Evolutionary conservation across 2,329 filamentous ascomycete genomes (phyloP), one percentile per base, ranked within the genome.

Genomic region (Aspergillus sp.): DNA sequence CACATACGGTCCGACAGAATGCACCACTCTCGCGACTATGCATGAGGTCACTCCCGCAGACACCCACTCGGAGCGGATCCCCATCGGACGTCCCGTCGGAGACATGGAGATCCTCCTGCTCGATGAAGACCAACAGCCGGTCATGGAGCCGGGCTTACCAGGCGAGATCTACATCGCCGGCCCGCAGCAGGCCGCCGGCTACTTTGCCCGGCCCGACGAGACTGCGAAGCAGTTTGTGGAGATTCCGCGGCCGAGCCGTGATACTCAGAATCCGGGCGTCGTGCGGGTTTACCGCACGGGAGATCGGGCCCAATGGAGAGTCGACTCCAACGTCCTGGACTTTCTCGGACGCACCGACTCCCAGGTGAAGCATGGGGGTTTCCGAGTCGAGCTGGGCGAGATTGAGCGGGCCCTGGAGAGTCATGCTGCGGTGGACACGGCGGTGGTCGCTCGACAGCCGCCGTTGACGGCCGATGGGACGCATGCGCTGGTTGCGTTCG

Each of bases 301-400:
- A 79, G 88, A 57, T 89, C 7, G 45, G 16, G 54, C 95, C 71
- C 17, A 38, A 20, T 79, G 89, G 31, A 72, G 95, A 47, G 95
- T 95, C 71, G 75, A 86, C 7, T 91, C 86, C 13, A 91, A 90
- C 5, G 90, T 95, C 66, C 84, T 88, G 4, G 85, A 86, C 60
- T 87, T 83, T 63, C 84, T 86, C 5, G 91, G 91, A 14, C 80
- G 91, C 45, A 82, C 83, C 20, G 91, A 96, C 64, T 80, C 85
- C 56, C 91, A 96, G 69, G 87, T 95, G 76, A 96, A 96, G 77
- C 90, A 95, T 60, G 85, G 90, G 45, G 91, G 91, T 1, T 95
- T 95, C 78, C 82, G 91, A 48, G 92, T 96, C 58, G 91, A 96
- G 74, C 83, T 96, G 47, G 86, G 86, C 53, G 91, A 96, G 57